These are phyloP conservation scores for Cryphonectria japonica DNA, from an alignment of 2,329 filamentous ascomycete genomes.

Conservation along the genomic window DNA sequence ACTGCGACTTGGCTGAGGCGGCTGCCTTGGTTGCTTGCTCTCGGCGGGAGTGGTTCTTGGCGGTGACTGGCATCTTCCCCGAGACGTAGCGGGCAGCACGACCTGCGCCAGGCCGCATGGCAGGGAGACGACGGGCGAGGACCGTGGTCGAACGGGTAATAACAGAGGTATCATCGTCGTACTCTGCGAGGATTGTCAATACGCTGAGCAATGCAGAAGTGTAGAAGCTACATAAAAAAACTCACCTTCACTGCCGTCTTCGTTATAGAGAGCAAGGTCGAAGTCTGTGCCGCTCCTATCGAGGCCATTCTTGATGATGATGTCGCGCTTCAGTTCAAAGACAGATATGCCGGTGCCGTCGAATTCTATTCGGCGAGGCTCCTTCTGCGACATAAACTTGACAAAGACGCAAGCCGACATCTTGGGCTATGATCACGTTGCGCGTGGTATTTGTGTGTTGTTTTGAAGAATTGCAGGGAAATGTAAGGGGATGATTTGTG, in stretches of 20 bases:
- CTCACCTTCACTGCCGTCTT: conserved; percentile 89
- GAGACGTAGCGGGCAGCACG: conserved; percentile 93
- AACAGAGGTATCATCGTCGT: conserved; percentile 97
- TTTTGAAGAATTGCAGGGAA: background rate
- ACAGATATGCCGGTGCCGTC: conserved; percentile 98
- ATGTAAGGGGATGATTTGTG: conserved; percentile 26
- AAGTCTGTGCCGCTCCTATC: conserved; percentile 91
- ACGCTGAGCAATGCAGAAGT: background rate
- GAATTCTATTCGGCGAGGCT: conserved; percentile 91
- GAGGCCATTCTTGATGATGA: conserved; percentile 90
- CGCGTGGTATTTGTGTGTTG: conserved; percentile 3
- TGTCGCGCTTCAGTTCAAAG: conserved; percentile 98
- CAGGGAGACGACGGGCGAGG: conserved; percentile 83
- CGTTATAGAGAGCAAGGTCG: conserved; percentile 90
- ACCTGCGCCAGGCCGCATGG: conserved; percentile 82
- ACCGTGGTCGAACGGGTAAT: conserved; percentile 95
- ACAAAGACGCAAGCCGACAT: conserved; percentile 99
- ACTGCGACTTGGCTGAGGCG: conserved; percentile 53
- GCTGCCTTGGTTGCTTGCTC: conserved; percentile 64
- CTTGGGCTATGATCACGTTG: conserved; percentile 41
- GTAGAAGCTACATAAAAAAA: conserved; percentile 28
- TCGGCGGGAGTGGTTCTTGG: conserved; percentile 76
- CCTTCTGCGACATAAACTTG: conserved; percentile 99
- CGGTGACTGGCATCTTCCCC: conserved; percentile 89
- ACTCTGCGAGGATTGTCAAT: conserved; percentile 61